Evolutionary conservation across 805 yeast genomes (phyloP).

Genomic region (Candida ortonii): DNA sequence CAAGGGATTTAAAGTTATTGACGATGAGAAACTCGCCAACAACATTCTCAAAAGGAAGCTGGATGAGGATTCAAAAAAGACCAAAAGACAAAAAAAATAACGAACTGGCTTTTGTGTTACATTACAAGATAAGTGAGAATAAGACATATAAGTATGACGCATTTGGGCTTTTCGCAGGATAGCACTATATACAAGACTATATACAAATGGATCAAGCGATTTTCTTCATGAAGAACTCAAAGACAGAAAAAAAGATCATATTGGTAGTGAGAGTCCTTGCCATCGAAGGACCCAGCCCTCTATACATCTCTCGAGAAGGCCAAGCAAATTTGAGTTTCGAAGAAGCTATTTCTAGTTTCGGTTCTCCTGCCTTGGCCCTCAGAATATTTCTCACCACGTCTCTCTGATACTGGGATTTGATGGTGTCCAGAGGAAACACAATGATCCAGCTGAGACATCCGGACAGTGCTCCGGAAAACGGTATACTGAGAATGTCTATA

Average conservation of each 20-base stretch:
- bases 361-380: conserved; percentile 45
- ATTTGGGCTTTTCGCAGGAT: no score
- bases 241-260: conserved; percentile 70
- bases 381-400: conserved; percentile 70
- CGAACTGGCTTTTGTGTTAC: no score
- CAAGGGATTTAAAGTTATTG: conserved; percentile 44
- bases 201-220: conserved; percentile 34
- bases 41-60: conserved; percentile 55
- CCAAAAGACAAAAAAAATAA: conserved; percentile 29
- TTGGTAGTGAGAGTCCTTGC: conserved; percentile 70
- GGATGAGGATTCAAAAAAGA: conserved; percentile 26
- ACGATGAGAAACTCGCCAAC: conserved; percentile 57
- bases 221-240: conserved; percentile 63
- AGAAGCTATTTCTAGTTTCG: conserved; percentile 36
- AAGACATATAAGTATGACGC: no score
- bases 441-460: conserved; percentile 74
- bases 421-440: conserved; percentile 79
- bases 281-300: conserved; percentile 75
- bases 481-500: conserved; percentile 44
- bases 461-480: conserved; percentile 74
- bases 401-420: conserved; percentile 71
- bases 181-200: conserved; percentile 1
- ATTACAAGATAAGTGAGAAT: no score
- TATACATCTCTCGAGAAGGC: conserved; percentile 55
- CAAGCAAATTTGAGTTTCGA: conserved; percentile 37